phyloP scores from a whole-genome alignment of 345 rosid species.

The Eucalyptus virginea region DNA sequence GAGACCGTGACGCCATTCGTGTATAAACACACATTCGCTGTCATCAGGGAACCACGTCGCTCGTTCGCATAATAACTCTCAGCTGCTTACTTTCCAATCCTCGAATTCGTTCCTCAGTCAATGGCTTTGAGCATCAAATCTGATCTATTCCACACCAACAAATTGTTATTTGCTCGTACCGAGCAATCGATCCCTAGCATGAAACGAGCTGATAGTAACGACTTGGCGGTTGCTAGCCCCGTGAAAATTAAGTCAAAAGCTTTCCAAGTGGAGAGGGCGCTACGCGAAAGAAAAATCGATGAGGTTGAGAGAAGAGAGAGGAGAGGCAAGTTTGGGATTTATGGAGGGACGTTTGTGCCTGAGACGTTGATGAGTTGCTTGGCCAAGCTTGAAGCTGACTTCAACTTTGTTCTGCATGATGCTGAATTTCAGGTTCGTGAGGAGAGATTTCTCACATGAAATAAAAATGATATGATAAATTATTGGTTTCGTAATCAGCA shows the following conservation, averaged over 20 bases:
- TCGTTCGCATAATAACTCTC: background rate
- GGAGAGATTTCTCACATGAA: background rate
- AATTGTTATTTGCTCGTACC: background rate
- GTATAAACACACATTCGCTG: background rate
- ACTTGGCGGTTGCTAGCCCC: background rate
- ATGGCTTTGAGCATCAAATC: background rate
- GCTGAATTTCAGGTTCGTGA: conserved; percentile 50
- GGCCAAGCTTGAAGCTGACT: conserved; percentile 47
- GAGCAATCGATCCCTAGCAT: background rate
- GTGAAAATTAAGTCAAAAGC: background rate
- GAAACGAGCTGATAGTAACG: background rate
- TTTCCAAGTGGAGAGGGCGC: background rate
- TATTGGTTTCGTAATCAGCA: too few relatives aligned
- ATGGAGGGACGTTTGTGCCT: conserved; percentile 75
- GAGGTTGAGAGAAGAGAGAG: background rate
- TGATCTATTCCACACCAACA: background rate
- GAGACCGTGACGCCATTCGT: background rate
- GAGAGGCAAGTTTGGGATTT: conserved; percentile 48
- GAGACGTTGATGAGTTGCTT: conserved; percentile 47
- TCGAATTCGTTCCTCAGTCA: background rate
- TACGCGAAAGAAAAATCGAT: background rate
- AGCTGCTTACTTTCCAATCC: background rate
- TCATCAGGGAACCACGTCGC: background rate
- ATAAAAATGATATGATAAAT: background rate
- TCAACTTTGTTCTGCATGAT: conserved; percentile 26